These are phyloP conservation scores for Candida jianshihensis DNA, from an alignment of 805 yeast genomes.

Conservation along the genomic window DNA sequence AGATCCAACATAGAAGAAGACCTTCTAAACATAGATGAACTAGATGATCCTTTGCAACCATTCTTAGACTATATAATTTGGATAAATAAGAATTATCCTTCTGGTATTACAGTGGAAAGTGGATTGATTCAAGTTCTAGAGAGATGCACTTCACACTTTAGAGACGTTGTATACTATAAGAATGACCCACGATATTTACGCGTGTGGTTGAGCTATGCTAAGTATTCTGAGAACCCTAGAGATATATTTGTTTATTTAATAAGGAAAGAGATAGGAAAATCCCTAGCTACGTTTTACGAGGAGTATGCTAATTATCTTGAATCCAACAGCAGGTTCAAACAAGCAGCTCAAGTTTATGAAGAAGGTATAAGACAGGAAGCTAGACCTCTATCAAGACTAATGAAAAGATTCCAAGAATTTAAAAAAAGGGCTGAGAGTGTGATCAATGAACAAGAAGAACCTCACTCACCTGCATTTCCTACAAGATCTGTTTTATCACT, in stretches of 20 bases:
- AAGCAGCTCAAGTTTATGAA: conserved; percentile 54
- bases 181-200: conserved; percentile 77
- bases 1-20: conserved; percentile 41
- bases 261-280: conserved; percentile 62
- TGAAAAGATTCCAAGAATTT: conserved; percentile 38
- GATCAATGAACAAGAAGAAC: conserved; percentile 21
- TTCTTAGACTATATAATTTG: conserved; percentile 72
- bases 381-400: conserved; percentile 50
- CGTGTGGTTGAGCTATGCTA: conserved; percentile 77
- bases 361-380: conserved; percentile 57
- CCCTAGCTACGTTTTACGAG: conserved; percentile 68
- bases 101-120: conserved; percentile 54
- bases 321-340: conserved; percentile 33
- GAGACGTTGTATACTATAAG: conserved; percentile 58
- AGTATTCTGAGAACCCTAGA: conserved; percentile 58
- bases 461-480: conserved; percentile 30
- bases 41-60: conserved; percentile 80
- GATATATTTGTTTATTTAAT: conserved; percentile 68
- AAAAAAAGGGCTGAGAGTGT: conserved; percentile 27
- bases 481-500: conserved; percentile 29
- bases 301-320: conserved; percentile 66
- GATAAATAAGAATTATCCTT: conserved; percentile 57
- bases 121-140: conserved; percentile 63
- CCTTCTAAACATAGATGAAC: conserved; percentile 46
- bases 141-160: conserved; percentile 61